These are phyloP conservation scores for Lyophyllum semitale DNA, from an alignment of 768 basidiomycete species.

Conservation along the genomic window DNA sequence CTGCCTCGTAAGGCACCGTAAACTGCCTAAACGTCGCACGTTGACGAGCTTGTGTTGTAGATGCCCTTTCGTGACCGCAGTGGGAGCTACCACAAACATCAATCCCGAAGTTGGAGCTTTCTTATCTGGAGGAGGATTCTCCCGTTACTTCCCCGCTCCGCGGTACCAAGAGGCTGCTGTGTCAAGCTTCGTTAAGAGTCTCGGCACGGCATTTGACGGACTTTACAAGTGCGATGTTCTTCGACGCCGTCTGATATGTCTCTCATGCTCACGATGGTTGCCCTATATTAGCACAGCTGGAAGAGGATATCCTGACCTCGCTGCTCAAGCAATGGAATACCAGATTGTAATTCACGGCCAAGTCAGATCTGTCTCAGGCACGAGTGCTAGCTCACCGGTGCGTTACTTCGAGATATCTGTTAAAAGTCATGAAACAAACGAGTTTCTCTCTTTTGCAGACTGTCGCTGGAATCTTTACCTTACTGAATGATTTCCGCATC, in stretches of 20 bases:
- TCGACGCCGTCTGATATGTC: background rate
- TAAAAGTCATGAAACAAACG: background rate
- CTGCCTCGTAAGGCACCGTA: slow-evolving; percentile 40
- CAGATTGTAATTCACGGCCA: slow-evolving; percentile 56
- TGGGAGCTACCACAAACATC: slow-evolving; percentile 63
- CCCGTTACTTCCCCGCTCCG: slow-evolving; percentile 54
- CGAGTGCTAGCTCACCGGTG: slow-evolving; percentile 63
- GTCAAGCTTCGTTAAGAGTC: slow-evolving; percentile 38
- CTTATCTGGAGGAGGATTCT: slow-evolving; percentile 73
- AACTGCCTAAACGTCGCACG: background rate
- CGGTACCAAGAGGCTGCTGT: slow-evolving; percentile 56
- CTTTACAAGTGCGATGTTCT: slow-evolving; percentile 49
- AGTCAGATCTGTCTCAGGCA: slow-evolving; percentile 47
- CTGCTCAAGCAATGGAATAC: slow-evolving; percentile 57
- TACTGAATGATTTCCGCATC: slow-evolving; percentile 64
- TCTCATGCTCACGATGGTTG: background rate
- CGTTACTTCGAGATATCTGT: slow-evolving; percentile 9
- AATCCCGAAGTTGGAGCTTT: slow-evolving; percentile 60
- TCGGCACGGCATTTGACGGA: slow-evolving; percentile 48
- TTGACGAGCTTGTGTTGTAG: slow-evolving; percentile 19
- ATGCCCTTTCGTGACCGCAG: slow-evolving; percentile 66
- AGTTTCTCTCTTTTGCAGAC: slow-evolving; percentile 25
- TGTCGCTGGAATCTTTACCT: too few species aligned
- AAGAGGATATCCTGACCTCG: slow-evolving; percentile 61
- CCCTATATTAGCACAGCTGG: slow-evolving; percentile 39